These are phyloP conservation scores for Trichoderma sp. DNA, from an alignment of 2,329 filamentous ascomycete species.

Conservation along the genomic window DNA sequence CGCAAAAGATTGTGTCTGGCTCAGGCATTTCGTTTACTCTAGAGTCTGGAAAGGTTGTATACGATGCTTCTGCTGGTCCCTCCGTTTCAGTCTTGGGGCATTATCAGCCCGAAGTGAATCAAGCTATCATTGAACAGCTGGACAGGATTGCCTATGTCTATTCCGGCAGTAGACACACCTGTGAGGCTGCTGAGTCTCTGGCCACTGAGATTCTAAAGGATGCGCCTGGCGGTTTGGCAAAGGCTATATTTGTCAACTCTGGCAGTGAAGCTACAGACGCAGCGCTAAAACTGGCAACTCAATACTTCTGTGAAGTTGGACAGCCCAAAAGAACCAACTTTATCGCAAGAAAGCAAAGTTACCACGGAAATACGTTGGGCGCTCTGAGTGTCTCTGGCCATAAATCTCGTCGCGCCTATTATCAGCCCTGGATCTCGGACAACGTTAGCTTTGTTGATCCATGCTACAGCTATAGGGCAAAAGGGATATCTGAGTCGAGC, in stretches of 20 bases:
- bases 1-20: neutral
- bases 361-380: conserved; percentile 1
- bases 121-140: neutral
- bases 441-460: neutral
- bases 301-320: conserved; percentile 48
- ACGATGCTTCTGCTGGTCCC: neutral
- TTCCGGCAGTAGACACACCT: neutral
- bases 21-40: neutral
- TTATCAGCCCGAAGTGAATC: neutral
- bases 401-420: neutral
- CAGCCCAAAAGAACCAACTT: conserved; percentile 42
- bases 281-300: conserved; percentile 50
- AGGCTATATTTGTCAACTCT: conserved; percentile 9
- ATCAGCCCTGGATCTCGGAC: neutral
- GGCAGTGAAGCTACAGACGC: conserved; percentile 48
- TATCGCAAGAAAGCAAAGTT: conserved; percentile 44
- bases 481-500: neutral
- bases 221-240: conserved; percentile 3
- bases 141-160: neutral
- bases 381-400: neutral
- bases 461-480: neutral
- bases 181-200: neutral
- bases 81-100: neutral
- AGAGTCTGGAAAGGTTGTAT: neutral
- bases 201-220: neutral